Percentiles rank a stretch among this genome's conserved stretches.
These are phyloP conservation scores for Corchorus olitorius DNA, from an alignment of 345 rosid species.

Conservation along the genomic window DNA sequence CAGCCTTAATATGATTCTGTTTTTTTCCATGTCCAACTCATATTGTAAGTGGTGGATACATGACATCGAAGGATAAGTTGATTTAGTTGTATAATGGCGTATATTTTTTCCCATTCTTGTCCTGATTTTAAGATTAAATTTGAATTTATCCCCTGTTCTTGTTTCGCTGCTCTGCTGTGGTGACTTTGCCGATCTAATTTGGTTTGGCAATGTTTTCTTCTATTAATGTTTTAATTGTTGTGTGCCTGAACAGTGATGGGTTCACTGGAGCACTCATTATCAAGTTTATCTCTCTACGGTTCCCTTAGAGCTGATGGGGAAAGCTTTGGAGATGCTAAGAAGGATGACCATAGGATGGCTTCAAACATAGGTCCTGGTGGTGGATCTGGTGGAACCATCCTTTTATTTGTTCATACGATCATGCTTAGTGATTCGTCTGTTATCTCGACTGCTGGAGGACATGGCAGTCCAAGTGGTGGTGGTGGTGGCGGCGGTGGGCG, in stretches of 20 bases:
- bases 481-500: constrained; percentile 99
- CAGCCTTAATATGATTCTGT: too few species aligned
- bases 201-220: not conserved
- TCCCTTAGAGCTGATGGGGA: constrained; percentile 81
- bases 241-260: constrained; percentile 76
- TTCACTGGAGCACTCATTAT: constrained; percentile 78
- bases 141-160: not conserved
- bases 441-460: constrained; percentile 75
- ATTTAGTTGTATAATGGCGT: too few species aligned
- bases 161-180: not conserved
- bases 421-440: constrained; percentile 53
- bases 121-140: too few species aligned
- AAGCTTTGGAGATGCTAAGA: constrained; percentile 60
- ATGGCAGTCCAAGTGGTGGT: constrained; percentile 75
- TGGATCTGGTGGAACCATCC: constrained; percentile 94
- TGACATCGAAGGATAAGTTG: too few species aligned
- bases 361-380: constrained; percentile 81
- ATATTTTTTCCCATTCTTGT: too few species aligned
- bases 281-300: constrained; percentile 79
- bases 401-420: constrained; percentile 62
- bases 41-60: too few species aligned
- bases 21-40: too few species aligned
- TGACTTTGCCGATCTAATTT: not conserved
- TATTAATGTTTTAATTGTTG: not conserved
- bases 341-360: constrained; percentile 29